These are phyloP conservation scores for Globisporangium middletonii DNA, from an alignment of 352 stramenopile species.

Conservation along the genomic window DNA sequence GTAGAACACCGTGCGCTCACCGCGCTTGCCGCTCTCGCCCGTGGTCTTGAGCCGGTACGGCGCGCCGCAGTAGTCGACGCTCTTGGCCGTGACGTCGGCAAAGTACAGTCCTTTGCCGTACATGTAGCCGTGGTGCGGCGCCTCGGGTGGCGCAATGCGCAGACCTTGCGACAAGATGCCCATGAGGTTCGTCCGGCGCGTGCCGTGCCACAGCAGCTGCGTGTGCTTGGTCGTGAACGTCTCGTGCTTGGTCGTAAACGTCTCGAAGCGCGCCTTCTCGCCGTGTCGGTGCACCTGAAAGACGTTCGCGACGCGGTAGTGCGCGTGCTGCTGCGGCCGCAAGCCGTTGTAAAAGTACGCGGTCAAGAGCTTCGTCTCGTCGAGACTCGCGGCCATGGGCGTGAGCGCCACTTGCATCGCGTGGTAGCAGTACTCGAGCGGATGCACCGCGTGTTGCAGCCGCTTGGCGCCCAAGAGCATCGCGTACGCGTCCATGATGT, in stretches of 20 bases:
- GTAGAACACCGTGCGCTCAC: constrained; percentile 52
- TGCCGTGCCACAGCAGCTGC: constrained; percentile 83
- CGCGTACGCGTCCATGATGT: constrained; percentile 76
- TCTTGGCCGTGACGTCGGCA: constrained; percentile 69
- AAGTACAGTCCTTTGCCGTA: constrained; percentile 89
- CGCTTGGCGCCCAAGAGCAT: constrained; percentile 62
- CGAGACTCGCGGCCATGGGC: constrained; percentile 17
- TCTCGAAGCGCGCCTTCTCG: constrained; percentile 44
- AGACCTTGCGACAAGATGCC: constrained; percentile 82
- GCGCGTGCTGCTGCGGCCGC: constrained; percentile 12
- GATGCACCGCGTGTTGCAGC: constrained; percentile 28
- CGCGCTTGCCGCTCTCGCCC: constrained; percentile 25
- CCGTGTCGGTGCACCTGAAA: constrained; percentile 56
- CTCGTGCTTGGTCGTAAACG: constrained; percentile 30
- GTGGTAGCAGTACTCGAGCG: constrained; percentile 78
- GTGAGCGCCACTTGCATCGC: constrained; percentile 59
- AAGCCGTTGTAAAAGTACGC: constrained; percentile 64
- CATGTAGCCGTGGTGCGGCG: constrained; percentile 70
- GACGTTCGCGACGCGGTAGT: constrained; percentile 57
- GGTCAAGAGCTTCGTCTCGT: constrained; percentile 43
- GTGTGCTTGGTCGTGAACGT: constrained; percentile 33
- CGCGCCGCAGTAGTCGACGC: constrained; percentile 60
- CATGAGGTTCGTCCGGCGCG: constrained; percentile 76
- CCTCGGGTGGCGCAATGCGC: constrained; percentile 81
- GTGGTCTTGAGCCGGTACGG: constrained; percentile 43